A percentile compares a stretch with the other conserved stretches of the same genome.
phyloP scores from a whole-genome alignment of 2,329 filamentous ascomycete genomes.

The Alternaria brassicae region DNA sequence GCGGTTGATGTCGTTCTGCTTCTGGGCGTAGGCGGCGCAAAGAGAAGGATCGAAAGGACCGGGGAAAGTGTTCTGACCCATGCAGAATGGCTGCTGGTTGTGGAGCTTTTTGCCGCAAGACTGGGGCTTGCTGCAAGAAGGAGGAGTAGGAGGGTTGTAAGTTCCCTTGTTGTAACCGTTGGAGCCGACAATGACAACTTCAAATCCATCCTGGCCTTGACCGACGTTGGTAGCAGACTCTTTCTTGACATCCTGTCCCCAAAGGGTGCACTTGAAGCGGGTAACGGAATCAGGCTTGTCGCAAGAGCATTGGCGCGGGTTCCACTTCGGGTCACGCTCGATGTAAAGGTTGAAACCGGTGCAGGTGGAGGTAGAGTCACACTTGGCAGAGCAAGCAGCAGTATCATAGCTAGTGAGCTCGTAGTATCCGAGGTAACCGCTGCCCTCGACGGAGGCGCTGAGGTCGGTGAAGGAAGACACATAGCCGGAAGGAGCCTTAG shows the following conservation, averaged over 20 bases:
- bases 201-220: conserved; percentile 29
- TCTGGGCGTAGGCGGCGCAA: conserved; percentile 33
- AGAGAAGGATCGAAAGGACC: conserved; percentile 35
- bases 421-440: conserved; percentile 35
- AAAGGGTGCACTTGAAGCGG: conserved; percentile 37
- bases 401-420: conserved; percentile 33
- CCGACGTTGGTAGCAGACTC: conserved; percentile 31
- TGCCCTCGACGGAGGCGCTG: conserved; percentile 24
- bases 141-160: conserved; percentile 28
- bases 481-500: conserved; percentile 31
- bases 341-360: conserved; percentile 39
- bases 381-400: conserved; percentile 26
- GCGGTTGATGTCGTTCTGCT: conserved; percentile 33
- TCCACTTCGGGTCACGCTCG: conserved; percentile 35
- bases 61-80: conserved; percentile 36
- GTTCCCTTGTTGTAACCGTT: conserved; percentile 43
- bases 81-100: conserved; percentile 36
- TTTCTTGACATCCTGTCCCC: conserved; percentile 30
- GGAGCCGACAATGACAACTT: conserved; percentile 41
- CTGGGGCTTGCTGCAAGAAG: conserved; percentile 32
- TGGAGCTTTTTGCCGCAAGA: conserved; percentile 30
- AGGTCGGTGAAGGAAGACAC: conserved; percentile 28
- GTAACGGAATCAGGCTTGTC: conserved; percentile 24
- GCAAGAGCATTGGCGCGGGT: conserved; percentile 36
- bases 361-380: conserved; percentile 27